Evolutionary conservation across 1,284 basidiomycete species (phyloP), one percentile per base, ranked within the genome.

Genomic region (Ganoderma leucocontextum): DNA sequence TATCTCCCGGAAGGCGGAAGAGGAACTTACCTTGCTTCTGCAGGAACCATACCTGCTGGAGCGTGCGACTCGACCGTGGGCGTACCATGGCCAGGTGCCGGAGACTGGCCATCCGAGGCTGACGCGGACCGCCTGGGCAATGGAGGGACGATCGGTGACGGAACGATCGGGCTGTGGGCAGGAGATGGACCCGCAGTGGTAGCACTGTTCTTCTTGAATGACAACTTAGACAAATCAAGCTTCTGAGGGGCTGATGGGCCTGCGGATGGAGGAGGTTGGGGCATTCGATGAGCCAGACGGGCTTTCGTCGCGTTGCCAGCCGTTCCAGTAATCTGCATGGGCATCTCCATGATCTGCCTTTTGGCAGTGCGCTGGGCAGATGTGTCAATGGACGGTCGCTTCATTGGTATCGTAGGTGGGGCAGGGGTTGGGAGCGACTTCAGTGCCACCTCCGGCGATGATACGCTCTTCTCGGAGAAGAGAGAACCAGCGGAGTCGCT

Each of bases 291-390:
- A 2, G 75, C 76, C 25, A 77, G 49, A 15, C 73, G 73, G 9
- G 70, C 65, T 57, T 77, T 78, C 15, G 76, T 77, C 4, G 74
- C 44, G 38, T 76, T 77, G 7, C 71, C 74, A 5, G 64, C 66
- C 9, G 68, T 64, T 1, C 57, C 72, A 12, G 61, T 72, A 36
- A 72, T 65, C 2, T 62, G 62, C 65, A 77, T 67, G 19, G 71
- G 68, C 65, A 76, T 69, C 38, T 71, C 64, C 66, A 74, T 72
- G 41, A 75, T 69, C 53, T 70, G 72, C 8, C 73, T 74, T 55
- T 72, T 75, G 38, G 64, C 58, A 39, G 58, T 38, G 68, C 25
- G 68, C 33, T 44, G 66, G 41, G 59, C 39, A n/a, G 61, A 52
- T n/a, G 41, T 52, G 15, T 71, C 66, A 1, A 36, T 13, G 2